phyloP scores from a whole-genome alignment of 208 protist genomes.

The Leishmania guyanensis region DNA sequence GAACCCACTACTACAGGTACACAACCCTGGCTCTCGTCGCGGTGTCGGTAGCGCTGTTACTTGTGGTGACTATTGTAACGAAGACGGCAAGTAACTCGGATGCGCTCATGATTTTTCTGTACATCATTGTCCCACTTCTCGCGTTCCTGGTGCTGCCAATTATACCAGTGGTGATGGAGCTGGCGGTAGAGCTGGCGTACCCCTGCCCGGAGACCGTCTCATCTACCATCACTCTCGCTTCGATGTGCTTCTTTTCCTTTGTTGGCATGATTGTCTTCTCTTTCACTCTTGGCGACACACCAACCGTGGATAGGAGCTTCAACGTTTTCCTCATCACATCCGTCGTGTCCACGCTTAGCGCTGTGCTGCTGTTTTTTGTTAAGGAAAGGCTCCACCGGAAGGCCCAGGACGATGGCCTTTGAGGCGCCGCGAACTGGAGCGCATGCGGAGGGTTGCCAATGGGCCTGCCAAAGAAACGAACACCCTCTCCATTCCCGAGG shows the following conservation, averaged over 20 bases:
- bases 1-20: constrained; percentile 40
- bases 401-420: constrained; percentile 6
- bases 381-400: constrained; percentile 34
- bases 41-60: constrained; percentile 20
- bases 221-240: constrained; percentile 34
- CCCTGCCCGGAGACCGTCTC: constrained; percentile 44
- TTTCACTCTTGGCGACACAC: constrained; percentile 41
- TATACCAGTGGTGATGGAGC: constrained; percentile 55
- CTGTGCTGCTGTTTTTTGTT: constrained; percentile 30
- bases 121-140: constrained; percentile 43
- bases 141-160: constrained; percentile 44
- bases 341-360: constrained; percentile 12
- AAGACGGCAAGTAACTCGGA: constrained; percentile 10
- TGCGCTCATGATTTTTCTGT: constrained; percentile 15
- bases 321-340: constrained; percentile 36
- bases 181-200: constrained; percentile 61
- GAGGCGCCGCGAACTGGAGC: neutral
- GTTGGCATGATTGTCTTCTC: constrained; percentile 49
- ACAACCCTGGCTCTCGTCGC: constrained; percentile 21
- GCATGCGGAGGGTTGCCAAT: neutral
- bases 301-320: constrained; percentile 29
- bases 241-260: constrained; percentile 47
- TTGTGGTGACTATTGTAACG: constrained; percentile 13
- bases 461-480: constrained; percentile 2
- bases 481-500: neutral